Evolutionary conservation across 1,284 basidiomycete genomes (phyloP), one percentile per base, ranked within the genome.

Genomic region (Cryptococcus wingfieldii): DNA sequence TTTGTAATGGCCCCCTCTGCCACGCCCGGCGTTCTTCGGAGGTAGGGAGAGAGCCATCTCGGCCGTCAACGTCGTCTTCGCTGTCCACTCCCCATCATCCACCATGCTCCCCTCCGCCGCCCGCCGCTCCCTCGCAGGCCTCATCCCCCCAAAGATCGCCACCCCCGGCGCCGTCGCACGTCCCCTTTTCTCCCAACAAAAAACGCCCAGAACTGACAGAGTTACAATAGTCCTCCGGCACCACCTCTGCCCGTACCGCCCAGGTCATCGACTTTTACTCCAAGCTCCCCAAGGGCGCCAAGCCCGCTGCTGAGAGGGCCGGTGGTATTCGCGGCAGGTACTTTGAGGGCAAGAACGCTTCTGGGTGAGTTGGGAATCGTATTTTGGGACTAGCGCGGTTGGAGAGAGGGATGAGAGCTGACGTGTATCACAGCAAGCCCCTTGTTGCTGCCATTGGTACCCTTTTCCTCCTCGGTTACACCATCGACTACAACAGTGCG

Each of bases 141-240:
- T 95, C 61, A 86, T 96, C 68, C 93, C 93, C 46, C 93, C 93
- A 54, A 97, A 97, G 82, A 88, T 97, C 72, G 92, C 93, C 54
- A 90, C 92, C 23, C 93, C 92, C 4, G 83, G 84, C 57, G 85
- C 89, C 67, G 86, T 95, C 61, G 89, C 92, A 78, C 72, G 88
- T 70, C 53, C 27, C 19, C 25, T 9, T 44, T 49, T 41, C 38
- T 19, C 38, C 38, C 42, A 52, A 16, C 12, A 18, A 28, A 14
- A 39, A 27, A 28, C 18, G 2, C 42, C 25, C 27, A 48, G 23
- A n/a, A 42, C 38, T 44, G 25, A 37, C 23, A 46, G 4, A 34
- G 31, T 23, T 23, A 23, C 14, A 45, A 42, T 63, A 78, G 87
- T 84, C 87, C 54, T 85, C 86, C 59, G 91, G 90, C 63, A 83